phyloP scores from a whole-genome alignment of 495 filamentous ascomycete genomes.

The Penicillium robsamsonii region DNA sequence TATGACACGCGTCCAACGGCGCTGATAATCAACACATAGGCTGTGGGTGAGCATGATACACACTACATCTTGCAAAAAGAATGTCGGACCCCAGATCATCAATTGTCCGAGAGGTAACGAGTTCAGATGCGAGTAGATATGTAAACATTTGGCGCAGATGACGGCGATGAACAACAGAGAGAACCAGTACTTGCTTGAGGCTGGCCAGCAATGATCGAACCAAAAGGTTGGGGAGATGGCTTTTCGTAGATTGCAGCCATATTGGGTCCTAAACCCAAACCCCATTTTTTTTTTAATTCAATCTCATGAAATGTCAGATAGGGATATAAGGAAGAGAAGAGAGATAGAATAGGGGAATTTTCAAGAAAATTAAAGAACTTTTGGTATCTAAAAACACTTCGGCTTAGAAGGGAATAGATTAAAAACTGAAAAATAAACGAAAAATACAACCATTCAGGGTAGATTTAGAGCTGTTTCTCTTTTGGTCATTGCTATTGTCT shows the following conservation, averaged over 20 bases:
- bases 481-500: too few relatives aligned
- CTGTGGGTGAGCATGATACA: slow-evolving; percentile 28
- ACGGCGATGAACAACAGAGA: slow-evolving; percentile 34
- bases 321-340: too few relatives aligned
- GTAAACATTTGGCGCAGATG: slow-evolving; percentile 36
- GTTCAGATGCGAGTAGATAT: slow-evolving; percentile 39
- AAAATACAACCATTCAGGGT: too few relatives aligned
- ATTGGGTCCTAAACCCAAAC: background rate
- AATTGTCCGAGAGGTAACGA: slow-evolving; percentile 33
- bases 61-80: slow-evolving; percentile 39
- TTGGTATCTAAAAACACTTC: too few relatives aligned
- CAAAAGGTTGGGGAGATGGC: slow-evolving; percentile 21
- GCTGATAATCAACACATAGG: slow-evolving; percentile 25
- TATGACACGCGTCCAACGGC: slow-evolving; percentile 24
- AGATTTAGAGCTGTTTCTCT: too few relatives aligned
- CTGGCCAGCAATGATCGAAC: slow-evolving; percentile 35
- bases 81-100: slow-evolving; percentile 40
- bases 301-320: too few relatives aligned
- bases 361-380: too few relatives aligned
- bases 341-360: too few relatives aligned
- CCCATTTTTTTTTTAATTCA: too few relatives aligned
- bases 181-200: slow-evolving; percentile 37
- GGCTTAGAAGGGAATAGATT: too few relatives aligned
- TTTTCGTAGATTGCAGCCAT: slow-evolving; percentile 1
- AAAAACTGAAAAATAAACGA: too few relatives aligned